Conservation (phyloP, 169 alveolate species). For the Babesia sp. region DNA sequence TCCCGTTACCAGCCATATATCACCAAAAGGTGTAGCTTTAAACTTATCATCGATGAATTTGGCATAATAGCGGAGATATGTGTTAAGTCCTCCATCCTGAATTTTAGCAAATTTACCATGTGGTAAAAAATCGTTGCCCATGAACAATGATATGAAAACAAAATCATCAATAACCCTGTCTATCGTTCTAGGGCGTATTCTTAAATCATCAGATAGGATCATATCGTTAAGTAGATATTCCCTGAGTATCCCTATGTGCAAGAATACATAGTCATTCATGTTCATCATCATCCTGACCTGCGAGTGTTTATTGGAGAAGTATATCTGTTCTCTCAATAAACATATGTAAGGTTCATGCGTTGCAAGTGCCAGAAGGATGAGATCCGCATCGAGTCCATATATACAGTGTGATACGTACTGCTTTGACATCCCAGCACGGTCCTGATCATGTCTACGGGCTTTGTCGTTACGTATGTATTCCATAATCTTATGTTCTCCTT, state of each 20-base stretch:
- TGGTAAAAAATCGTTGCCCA: conserved; percentile 97
- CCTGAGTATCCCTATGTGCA: conserved; percentile 79
- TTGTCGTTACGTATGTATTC: conserved; percentile 85
- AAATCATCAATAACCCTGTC: conserved; percentile 92
- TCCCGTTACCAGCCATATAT: conserved; percentile 54
- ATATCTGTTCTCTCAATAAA: conserved; percentile 89
- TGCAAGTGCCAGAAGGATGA: conserved; percentile 91
- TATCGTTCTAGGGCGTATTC: conserved; percentile 58
- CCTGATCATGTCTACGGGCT: conserved; percentile 47
- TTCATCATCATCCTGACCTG: conserved; percentile 56
- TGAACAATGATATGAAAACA: conserved; percentile 90
- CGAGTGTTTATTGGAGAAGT: conserved; percentile 52
- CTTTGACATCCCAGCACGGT: not conserved
- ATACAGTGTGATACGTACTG: conserved; percentile 86
- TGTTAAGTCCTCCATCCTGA: conserved; percentile 61
- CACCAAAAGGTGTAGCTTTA: conserved; percentile 22
- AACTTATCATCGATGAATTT: conserved; percentile 44
- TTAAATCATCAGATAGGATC: conserved; percentile 48
- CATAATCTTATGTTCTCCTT: conserved; percentile 96
- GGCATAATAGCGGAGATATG: conserved; percentile 51
- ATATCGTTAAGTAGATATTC: conserved; percentile 85
- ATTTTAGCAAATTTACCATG: conserved; percentile 70
- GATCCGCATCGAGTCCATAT: conserved; percentile 97
- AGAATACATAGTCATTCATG: conserved; percentile 56
- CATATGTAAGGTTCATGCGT: conserved; percentile 92